Percentiles rank a stretch among this genome's conserved stretches.
These are phyloP conservation scores for Pholiota molesta DNA, from an alignment of 768 basidiomycete species.

Conservation along the genomic window DNA sequence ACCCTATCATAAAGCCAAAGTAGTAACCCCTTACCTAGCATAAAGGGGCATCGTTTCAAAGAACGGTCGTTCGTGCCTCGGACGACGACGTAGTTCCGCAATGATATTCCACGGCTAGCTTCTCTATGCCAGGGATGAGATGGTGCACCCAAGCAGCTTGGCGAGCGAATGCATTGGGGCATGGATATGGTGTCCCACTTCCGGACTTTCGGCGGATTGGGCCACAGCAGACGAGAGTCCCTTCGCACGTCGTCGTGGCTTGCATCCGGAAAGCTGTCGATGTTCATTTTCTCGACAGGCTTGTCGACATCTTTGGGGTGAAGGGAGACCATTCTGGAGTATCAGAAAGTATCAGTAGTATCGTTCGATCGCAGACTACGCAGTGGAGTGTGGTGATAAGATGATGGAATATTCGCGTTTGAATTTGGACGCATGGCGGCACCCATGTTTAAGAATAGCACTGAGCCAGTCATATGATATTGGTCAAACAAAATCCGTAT, in stretches of 20 bases:
- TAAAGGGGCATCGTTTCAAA: constrained; percentile 82
- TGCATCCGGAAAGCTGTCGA: constrained; percentile 38
- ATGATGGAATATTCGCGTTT: not conserved
- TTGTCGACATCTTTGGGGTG: constrained; percentile 8
- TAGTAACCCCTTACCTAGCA: constrained; percentile 37
- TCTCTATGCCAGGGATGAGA: constrained; percentile 58
- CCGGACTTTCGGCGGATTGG: constrained; percentile 31
- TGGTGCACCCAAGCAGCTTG: constrained; percentile 42
- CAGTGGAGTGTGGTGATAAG: not conserved
- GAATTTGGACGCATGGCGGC: not conserved
- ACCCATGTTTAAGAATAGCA: constrained; percentile 2
- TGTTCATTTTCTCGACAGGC: constrained; percentile 31
- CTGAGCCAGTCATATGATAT: not conserved
- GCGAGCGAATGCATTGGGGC: constrained; percentile 30
- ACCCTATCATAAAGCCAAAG: constrained; percentile 3
- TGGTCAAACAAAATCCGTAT: too few species aligned
- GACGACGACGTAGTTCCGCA: constrained; percentile 58
- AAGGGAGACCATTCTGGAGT: not conserved
- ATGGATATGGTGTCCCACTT: constrained; percentile 35
- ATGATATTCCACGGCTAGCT: constrained; percentile 53
- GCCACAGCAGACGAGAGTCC: constrained; percentile 40
- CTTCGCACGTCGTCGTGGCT: constrained; percentile 32
- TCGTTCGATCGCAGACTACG: not conserved
- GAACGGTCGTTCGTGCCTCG: constrained; percentile 49
- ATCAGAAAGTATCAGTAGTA: not conserved